Base-by-base conservation (phyloP, 805 yeast species). In the Saccharomyces eubayanus region DNA sequence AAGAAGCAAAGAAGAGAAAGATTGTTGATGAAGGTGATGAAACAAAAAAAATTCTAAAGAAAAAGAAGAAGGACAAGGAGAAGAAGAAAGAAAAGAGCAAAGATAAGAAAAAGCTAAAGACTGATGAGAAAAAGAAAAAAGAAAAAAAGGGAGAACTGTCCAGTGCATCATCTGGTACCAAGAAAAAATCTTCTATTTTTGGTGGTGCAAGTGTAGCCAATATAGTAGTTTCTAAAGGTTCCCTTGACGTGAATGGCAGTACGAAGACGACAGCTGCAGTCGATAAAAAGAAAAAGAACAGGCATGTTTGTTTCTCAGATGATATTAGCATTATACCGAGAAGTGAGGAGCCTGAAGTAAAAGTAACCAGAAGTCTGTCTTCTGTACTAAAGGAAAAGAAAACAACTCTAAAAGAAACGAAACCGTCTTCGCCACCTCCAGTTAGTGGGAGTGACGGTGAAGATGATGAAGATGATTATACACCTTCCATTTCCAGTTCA, bases 131-230 rank as follows among this genome's bases (percentile, higher is more conserved):
- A 8, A 52, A 56, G 20, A 46, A 20, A 14, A 48, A 50, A 12
- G 51, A 50, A 9, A 47, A 45, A 49, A 46, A 31, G 3, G 45
- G 30, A 20, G 31, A 51, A 21, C 16, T 46, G 5, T 16, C 46
- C 28, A 45, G 49, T 14, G 24, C 28, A 5, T 20, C 55, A 11
- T 48, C 59, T 11, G 67, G 68, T 16, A 59, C 62, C 3, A 65
- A 62, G 51, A 67, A 64, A 51, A 68, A 66, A 51, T 68, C 72
- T 1, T 65, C 71, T 1, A 62, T 68, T 28, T 68, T 68, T 55
- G 68, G 70, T 10, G 65, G 59, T 1, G 60, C 63, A 1, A 47
- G 60, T 11, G 28, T 60, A 14, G 53, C 58, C 2, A 46, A 16
- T 36, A 21, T 55, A 31, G 55, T 51, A 6, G 46, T 51, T 9